These are phyloP conservation scores for Tulasnella sp. DNA, from an alignment of 768 basidiomycete species.

Conservation along the genomic window DNA sequence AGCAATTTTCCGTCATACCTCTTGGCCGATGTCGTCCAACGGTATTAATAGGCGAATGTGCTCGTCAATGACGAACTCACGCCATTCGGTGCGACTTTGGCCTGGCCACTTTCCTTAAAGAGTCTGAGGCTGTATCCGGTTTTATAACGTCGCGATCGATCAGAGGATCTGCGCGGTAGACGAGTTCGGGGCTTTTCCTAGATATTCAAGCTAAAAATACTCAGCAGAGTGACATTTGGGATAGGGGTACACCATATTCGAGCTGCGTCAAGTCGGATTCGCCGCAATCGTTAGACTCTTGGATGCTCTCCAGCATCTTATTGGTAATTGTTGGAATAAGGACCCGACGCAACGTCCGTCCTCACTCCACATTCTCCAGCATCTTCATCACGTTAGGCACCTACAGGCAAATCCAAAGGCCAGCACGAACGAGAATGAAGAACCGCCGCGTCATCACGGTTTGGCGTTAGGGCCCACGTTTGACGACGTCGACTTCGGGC, in stretches of 20 bases:
- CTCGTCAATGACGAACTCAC: not conserved
- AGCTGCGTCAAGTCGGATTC: too few species aligned
- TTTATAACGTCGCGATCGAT: not conserved
- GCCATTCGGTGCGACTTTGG: not conserved
- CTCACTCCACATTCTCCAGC: too few species aligned
- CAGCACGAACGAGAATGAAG: too few species aligned
- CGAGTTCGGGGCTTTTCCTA: not conserved
- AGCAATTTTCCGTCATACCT: not conserved
- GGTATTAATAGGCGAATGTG: not conserved
- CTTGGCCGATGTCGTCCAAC: not conserved
- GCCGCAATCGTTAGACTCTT: too few species aligned
- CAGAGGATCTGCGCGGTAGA: not conserved
- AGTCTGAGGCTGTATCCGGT: not conserved
- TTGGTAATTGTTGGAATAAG: too few species aligned
- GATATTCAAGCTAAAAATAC: not conserved
- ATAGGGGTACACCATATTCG: not conserved
- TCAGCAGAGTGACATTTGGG: not conserved
- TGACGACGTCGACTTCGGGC: slow-evolving; percentile 22
- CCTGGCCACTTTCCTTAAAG: not conserved
- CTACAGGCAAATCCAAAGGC: too few species aligned
- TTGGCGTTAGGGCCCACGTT: slow-evolving; percentile 1
- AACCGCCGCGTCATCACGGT: not conserved
- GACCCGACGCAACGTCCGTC: too few species aligned
- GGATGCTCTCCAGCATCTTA: too few species aligned
- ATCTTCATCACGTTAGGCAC: too few species aligned